Base-by-base conservation (phyloP, 805 yeast genomes). In the Suhomyces sp. region DNA sequence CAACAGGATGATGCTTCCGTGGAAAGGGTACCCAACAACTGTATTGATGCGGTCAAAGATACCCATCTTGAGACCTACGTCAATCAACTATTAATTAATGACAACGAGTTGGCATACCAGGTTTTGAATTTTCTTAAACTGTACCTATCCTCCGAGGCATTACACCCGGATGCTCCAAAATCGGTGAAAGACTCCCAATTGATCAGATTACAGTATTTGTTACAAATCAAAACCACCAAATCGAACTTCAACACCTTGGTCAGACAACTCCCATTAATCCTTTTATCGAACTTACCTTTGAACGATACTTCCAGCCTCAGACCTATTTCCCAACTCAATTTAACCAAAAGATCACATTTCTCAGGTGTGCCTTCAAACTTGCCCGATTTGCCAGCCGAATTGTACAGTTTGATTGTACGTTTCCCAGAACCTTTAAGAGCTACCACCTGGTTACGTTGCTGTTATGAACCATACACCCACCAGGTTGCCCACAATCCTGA, bases 371-470 rank as follows among this genome's bases (percentile, higher is more conserved):
- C 96, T 2, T 65, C 70, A 1, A 65, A 70, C 4, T 79, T 88
- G 4, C 90, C 95, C 3, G 62, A 56, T 16, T 63, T 87, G 21
- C 70, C 82, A 3, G 63, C 63, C 2, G 70, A 70, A 3, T 66
- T 88, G 23, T 72, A 77, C 43, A 62, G 69, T n/a, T 75, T 81
- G 28, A 71, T 93, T 23, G 67, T 83, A 30, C 63, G 68, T 19
- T 63, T 88, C 36, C 74, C 79, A 9, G 98, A 93, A 60, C 98
- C 98, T 2, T 73, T 79, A 39, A 73, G 98, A 43, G 96, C 98
- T 0, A 86, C 95, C 4, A 75, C 88, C 19, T 93, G 98, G 98
- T 81, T 93, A 70, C 77, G 96, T 48, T 81, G 95, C 47, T 83
- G 91, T 46, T 93, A 88, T 62, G 88, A 81, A 48, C 88, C 95